Conservation (phyloP, 306 rosid genomes). For the Leucaena leucocephala region DNA sequence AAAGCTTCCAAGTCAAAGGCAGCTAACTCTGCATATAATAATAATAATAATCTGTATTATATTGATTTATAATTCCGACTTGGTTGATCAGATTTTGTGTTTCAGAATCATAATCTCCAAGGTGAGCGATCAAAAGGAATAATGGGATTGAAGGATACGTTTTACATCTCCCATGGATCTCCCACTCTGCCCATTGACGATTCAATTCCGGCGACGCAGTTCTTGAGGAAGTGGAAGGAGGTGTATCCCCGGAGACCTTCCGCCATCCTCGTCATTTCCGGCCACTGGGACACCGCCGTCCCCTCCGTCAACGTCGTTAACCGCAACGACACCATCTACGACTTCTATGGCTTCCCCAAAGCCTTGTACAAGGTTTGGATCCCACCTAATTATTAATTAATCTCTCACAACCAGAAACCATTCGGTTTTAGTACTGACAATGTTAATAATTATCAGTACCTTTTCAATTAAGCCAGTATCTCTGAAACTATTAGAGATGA, state of each 20-base stretch:
- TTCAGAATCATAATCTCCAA: neutral
- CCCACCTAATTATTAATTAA: neutral
- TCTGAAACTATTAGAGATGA: no score
- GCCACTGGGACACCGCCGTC: conserved; percentile 69
- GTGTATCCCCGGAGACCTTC: conserved; percentile 41
- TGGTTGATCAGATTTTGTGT: neutral
- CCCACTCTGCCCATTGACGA: conserved; percentile 72
- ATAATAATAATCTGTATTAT: no score
- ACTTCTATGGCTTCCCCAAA: conserved; percentile 74
- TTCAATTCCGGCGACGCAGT: conserved; percentile 49
- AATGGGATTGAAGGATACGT: conserved; percentile 51
- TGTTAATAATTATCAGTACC: neutral
- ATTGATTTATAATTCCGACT: neutral
- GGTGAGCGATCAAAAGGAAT: neutral
- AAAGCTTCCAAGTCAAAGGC: no score
- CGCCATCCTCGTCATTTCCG: conserved; percentile 67
- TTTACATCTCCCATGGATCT: conserved; percentile 75
- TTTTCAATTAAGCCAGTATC: neutral
- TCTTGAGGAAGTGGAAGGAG: conserved; percentile 62
- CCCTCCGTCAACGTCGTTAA: conserved; percentile 62
- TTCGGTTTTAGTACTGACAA: neutral
- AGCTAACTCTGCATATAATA: no score
- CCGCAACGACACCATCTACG: conserved; percentile 66
- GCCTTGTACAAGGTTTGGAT: conserved; percentile 65
- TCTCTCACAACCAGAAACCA: neutral